Base-by-base conservation (phyloP, 2,329 filamentous ascomycete genomes). In the Cylindrodendrum hubeiense region DNA sequence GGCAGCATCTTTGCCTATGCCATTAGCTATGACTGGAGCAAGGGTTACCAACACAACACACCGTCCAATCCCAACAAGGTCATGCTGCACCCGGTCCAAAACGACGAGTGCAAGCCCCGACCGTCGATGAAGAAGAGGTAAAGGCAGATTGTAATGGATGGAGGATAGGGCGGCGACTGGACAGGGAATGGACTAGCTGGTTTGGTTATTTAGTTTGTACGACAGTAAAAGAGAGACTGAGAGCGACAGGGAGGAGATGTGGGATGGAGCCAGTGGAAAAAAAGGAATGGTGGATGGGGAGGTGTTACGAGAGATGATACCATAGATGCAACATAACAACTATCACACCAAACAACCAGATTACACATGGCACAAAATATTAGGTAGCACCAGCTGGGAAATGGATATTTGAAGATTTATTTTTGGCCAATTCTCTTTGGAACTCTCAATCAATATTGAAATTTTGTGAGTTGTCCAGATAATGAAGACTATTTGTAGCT, bases 11-110 rank as follows among this genome's bases (percentile, higher is more conserved):
- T 96, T 77, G 93, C 93, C 17, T 96, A 96, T 74, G 94, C 95
- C 26, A 89, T 98, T 51, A 94, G 94, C 78, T 99, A 99, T 79
- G 96, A 99, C 83, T 99, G 96, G 96, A 94, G 92, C 83, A 98
- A 99, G 85, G 96, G 96, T 17, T 98, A 95, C 82, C 89, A 92
- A 69, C 89, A 86, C 71, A 98, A 98, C 81, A 96, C 85, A 26
- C 89, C 90, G 62, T 87, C 86, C 70, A 90, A 89, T 65, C 89
- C 92, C 9, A 92, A 89, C 79, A 96, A 96, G 83, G 90, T 96
- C 57, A 94, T 94, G 90, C 85, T 97, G 78, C 93, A 97, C 77
- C 90, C 93, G 2, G 89, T 97, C 13, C 83, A 83, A 67, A 79
- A 80, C 41, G 87, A 90, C 59, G 87, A 90, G 77, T 89, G 87